Evolutionary conservation across 768 basidiomycete species (phyloP).

Genomic region (Baorangia bicolor): DNA sequence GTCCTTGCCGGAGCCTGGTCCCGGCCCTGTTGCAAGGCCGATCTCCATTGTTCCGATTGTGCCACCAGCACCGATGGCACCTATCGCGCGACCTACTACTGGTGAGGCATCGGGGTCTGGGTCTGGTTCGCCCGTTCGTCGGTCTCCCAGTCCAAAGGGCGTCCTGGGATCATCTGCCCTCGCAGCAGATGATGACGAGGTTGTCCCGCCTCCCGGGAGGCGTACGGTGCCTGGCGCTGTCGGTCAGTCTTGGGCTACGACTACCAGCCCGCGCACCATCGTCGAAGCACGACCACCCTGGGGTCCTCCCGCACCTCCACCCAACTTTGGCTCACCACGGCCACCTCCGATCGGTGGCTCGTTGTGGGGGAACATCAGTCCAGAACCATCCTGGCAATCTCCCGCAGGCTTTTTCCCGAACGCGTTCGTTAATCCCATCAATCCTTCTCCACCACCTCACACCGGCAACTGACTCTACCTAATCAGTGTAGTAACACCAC

Average conservation of each 20-base stretch:
- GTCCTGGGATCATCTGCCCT: constrained; percentile 76
- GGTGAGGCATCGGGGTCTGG: constrained; percentile 50
- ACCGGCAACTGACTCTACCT: constrained; percentile 30
- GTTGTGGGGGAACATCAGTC: constrained; percentile 43
- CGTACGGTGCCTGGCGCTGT: constrained; percentile 41
- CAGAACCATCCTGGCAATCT: constrained; percentile 51
- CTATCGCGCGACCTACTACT: constrained; percentile 52
- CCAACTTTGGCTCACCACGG: constrained; percentile 36
- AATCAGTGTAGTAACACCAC: constrained; percentile 24
- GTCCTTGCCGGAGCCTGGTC: constrained; percentile 44
- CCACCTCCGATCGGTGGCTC: constrained; percentile 36
- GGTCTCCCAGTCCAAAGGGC: constrained; percentile 60
- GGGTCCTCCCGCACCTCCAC: constrained; percentile 39
- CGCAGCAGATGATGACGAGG: constrained; percentile 78
- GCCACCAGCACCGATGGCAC: constrained; percentile 62
- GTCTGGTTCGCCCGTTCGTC: constrained; percentile 55
- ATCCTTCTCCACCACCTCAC: constrained; percentile 49
- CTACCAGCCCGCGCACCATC: constrained; percentile 45
- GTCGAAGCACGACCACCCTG: constrained; percentile 45
- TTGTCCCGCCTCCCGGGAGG: constrained; percentile 53
- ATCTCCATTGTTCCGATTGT: constrained; percentile 24
- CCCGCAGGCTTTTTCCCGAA: constrained; percentile 45
- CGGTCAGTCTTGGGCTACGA: constrained; percentile 48
- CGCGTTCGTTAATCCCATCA: constrained; percentile 46
- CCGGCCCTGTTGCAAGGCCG: constrained; percentile 60